Percentiles rank a stretch among this genome's conserved stretches.
These are phyloP conservation scores for Abrus precatorius DNA, from an alignment of 306 rosid species.

Conservation along the genomic window DNA sequence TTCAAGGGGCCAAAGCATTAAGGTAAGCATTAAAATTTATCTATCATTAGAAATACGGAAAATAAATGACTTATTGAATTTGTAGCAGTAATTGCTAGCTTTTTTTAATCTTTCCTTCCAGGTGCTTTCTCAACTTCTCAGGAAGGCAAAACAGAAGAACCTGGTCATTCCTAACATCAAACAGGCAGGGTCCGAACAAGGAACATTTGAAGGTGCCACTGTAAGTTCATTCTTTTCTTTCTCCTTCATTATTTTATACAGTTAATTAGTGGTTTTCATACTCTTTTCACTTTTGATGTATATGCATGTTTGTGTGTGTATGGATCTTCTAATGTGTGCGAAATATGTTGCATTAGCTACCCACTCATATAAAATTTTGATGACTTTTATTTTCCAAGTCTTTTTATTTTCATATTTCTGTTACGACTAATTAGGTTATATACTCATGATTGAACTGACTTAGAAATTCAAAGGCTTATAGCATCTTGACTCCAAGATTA, in stretches of 20 bases:
- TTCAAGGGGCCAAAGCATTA: slow-evolving; percentile 97
- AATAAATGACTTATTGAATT: slow-evolving; percentile 35
- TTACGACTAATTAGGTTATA: slow-evolving; percentile 25
- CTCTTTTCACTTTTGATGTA: neutral
- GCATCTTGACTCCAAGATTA: neutral
- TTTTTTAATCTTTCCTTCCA: slow-evolving; percentile 47
- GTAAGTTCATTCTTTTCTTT: slow-evolving; percentile 64
- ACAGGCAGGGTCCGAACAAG: slow-evolving; percentile 98
- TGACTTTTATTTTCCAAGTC: slow-evolving; percentile 21
- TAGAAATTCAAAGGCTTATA: slow-evolving; percentile 9
- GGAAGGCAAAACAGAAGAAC: slow-evolving; percentile 94
- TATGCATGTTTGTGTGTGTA: slow-evolving; percentile 8
- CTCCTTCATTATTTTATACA: slow-evolving; percentile 13
- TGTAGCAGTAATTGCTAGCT: slow-evolving; percentile 30
- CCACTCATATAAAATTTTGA: neutral
- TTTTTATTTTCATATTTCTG: neutral
- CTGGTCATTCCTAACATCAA: slow-evolving; percentile 87
- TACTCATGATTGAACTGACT: neutral
- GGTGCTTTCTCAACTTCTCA: slow-evolving; percentile 99
- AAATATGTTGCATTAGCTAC: slow-evolving; percentile 9
- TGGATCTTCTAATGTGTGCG: slow-evolving; percentile 23
- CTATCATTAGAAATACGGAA: slow-evolving; percentile 3
- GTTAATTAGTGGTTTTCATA: neutral
- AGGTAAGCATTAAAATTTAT: slow-evolving; percentile 52
- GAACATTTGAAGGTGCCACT: slow-evolving; percentile 97